Base-by-base conservation (phyloP, 345 rosid genomes). In the Turnera subulata region DNA sequence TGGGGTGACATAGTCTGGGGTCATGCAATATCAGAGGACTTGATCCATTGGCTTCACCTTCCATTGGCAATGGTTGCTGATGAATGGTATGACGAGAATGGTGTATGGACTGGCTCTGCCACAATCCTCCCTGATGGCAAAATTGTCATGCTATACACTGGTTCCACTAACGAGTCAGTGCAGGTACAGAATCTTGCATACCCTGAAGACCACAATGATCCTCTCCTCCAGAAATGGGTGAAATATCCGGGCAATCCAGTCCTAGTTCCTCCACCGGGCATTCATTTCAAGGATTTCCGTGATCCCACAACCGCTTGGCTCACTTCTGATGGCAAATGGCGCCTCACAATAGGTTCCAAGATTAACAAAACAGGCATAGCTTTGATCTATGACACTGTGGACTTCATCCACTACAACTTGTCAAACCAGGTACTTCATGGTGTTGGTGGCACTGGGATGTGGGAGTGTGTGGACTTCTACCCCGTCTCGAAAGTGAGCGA, bases 1-100 rank as follows among this genome's bases (percentile, higher is more conserved):
- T 91, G 96, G 96, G 98, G 98, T 47, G 79, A 82, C 76, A 91
- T 91, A 40, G 95, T 83, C 5, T 91, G 98, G 98, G 98, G 90
- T 19, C 98, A 91, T 60, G 96, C 98, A 2, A 92, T 88, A 7
- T 91, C 98, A 11, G 72, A 59, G 55, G 96, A 91, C 51, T 62
- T 88, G 53, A 78, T 88, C 72, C 86, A 84, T 51, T 91, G 98
- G 98, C 83, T 78, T 58, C 82, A 88, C 76, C 89, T 91, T 39
- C 98, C 96, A 1, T 14, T 88, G 7, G 98, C 96, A 18, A 82
- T 91, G 98, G 79, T 84, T 44, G 79, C 89, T 20, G 95, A 91
- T 65, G 73, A 84, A 13, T 85, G 96, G 92, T 91, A 88, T 38
- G 98, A 91, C 10, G 38, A 60, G 7, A 78, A 80, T 1, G 98